Conservation (phyloP, 164 flowering plant species). For the Tetrastigma voinierianum region DNA sequence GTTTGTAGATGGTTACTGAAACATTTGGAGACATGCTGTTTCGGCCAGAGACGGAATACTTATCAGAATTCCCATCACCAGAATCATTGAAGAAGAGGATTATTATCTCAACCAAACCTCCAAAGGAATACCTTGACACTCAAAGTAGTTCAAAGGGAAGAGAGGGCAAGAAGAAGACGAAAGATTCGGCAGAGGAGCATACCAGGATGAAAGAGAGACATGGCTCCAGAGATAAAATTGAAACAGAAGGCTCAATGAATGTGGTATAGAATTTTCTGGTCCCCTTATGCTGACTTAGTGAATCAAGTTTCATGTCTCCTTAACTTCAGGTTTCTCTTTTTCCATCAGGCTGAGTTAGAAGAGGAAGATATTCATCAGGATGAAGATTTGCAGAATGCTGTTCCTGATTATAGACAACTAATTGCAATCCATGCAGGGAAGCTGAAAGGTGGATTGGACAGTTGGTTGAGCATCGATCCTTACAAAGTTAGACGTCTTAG, state of each 20-base stretch:
- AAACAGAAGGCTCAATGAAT: not conserved
- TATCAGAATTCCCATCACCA: conserved; percentile 27
- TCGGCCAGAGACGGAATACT: conserved; percentile 6
- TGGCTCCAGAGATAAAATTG: not conserved
- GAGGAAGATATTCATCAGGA: conserved; percentile 8
- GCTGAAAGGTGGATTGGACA: conserved; percentile 14
- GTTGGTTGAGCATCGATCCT: conserved; percentile 10
- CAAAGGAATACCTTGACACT: conserved; percentile 17
- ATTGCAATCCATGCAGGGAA: conserved; percentile 36
- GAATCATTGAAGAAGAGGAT: conserved; percentile 19
- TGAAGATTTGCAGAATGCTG: conserved; percentile 18
- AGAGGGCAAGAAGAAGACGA: not conserved
- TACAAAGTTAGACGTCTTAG: conserved; percentile 24
- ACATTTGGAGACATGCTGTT: conserved; percentile 26
- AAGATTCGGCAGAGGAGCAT: not conserved
- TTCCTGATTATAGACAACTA: conserved; percentile 21
- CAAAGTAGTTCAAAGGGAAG: not conserved
- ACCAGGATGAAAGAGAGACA: not conserved
- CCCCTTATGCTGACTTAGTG: too few species aligned
- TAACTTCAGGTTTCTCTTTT: not conserved
- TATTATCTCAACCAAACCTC: conserved; percentile 33
- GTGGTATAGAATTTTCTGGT: too few species aligned
- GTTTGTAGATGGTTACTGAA: conserved; percentile 16
- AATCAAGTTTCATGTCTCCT: too few species aligned
- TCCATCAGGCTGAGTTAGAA: conserved; percentile 3